Evolutionary conservation across 176 grass and related monocot genomes (phyloP), one percentile per base, ranked within the genome.

Genomic region (Carex kokanica): DNA sequence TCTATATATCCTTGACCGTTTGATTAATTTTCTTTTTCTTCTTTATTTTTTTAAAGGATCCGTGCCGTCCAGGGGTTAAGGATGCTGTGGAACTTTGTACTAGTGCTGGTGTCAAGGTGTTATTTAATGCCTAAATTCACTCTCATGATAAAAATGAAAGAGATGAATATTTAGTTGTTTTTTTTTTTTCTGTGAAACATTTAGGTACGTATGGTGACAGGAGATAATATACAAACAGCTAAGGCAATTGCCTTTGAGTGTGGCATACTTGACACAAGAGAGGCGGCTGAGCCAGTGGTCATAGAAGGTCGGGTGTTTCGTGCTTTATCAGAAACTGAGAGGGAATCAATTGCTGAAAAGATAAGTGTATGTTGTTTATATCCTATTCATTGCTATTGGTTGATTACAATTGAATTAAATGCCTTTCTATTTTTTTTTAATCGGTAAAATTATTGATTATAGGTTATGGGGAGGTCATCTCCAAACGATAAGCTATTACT

Each of bases 391-490:
- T 70, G 82, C 52, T 29, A 55, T 72, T 74, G 18, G 74, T 40
- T 1, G 3, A 52, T 18, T 55, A 54, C 40, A 24, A 20, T 75
- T 47, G 47, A 18, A 11, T 69, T 61, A 53, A 24, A 10, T 66
- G 53, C 18, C 10, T 56, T 78, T 73, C n/a, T 75, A 71, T 80
- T 25, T 29, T 45, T 45, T 83, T 8, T 53, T 54, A 67, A 27
- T 58, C 34, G 3, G 24, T 84, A 29, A 88, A 65, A 59, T 85
- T 88, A 83, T 83, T 49, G 54, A 79, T 87, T 85, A 79, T 78
- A 94, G 92, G 95, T 98, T 54, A 98, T 98, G 95, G 95, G 92
- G 54, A 88, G 95, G 67, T 98, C 91, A n/a, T 98, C 95, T 51
- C 95, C 95, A 69, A 98, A 90, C 78, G 92, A 98, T 85, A 98